Conservation (phyloP, 805 yeast genomes). For the Pichia thaimueangensis region DNA sequence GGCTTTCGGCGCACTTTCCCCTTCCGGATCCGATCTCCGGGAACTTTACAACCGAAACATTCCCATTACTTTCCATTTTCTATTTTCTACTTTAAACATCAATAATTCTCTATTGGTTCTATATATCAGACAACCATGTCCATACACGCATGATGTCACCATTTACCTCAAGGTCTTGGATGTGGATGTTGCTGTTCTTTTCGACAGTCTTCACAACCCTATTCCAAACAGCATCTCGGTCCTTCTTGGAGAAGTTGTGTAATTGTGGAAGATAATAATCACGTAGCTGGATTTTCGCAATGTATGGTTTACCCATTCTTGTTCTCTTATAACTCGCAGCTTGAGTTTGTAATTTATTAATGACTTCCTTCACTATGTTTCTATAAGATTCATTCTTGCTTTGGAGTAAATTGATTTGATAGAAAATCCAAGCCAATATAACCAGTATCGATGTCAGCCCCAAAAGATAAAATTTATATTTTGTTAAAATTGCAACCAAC, state of each 20-base stretch:
- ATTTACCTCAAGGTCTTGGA: constrained; percentile 60
- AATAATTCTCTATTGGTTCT: not conserved
- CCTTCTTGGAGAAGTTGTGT: constrained; percentile 25
- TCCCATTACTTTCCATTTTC: too few species aligned
- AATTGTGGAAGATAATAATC: constrained; percentile 45
- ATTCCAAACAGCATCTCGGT: constrained; percentile 51
- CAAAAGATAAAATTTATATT: constrained; percentile 21
- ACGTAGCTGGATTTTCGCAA: constrained; percentile 68
- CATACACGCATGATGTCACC: constrained; percentile 86
- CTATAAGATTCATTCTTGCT: constrained; percentile 37
- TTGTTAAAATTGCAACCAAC: constrained; percentile 18
- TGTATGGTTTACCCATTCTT: constrained; percentile 31
- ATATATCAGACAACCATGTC: constrained; percentile 66
- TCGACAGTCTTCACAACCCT: constrained; percentile 52
- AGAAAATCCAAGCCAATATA: constrained; percentile 20
- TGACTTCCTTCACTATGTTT: constrained; percentile 40
- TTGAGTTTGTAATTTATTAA: constrained; percentile 45
- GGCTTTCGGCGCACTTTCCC: too few species aligned
- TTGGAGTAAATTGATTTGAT: constrained; percentile 33
- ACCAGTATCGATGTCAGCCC: constrained; percentile 7
- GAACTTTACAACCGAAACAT: too few species aligned
- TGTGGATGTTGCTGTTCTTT: constrained; percentile 56
- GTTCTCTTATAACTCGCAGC: constrained; percentile 23
- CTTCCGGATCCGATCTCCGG: too few species aligned
- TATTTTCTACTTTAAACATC: too few species aligned